Evolutionary conservation across 2,329 filamentous ascomycete genomes (phyloP), one percentile per base, ranked within the genome.

Genomic region (Nigrospora sphaerica): DNA sequence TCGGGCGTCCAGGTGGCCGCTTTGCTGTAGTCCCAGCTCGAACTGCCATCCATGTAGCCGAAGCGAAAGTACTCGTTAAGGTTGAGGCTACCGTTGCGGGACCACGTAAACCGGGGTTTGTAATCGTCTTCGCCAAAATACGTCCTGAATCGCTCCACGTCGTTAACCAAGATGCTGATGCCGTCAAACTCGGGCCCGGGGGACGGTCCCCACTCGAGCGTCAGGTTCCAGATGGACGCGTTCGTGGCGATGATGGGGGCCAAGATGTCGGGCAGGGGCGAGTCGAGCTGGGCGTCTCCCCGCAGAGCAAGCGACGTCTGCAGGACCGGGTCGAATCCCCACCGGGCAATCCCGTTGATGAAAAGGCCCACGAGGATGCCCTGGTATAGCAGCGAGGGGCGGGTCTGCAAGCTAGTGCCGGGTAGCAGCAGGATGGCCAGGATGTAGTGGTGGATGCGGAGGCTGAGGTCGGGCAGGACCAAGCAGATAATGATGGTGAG

Each of bases 361-460:
- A 96, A 97, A 0, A 97, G 76, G 0, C 93, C 93, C 9, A 97
- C 71, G 0, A 98, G 73, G 2, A 98, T 72, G 12, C 93, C 93
- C 64, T 97, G 92, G 59, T 93, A 97, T 2, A 95, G 65, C 10
- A 97, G 72, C 1, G 84, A 85, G 0, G 88, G 86, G 0, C 93
- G 80, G 6, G 88, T 97, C 54, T 95, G 91, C 64, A 97, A 82
- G 45, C 81, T 83, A 0, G 93, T 97, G 0, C 91, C 93, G 0
- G 91, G 89, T 6, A 97, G 77, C 1, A 98, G 77, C 0, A 97
- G 73, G 13, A 98, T 77, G 1, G 85, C 90, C 5, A 97, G 74
- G 53, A 97, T 88, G 62, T 97, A 98, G 64, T 98, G 93, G 62
- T 98, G 93, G 47, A 98, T 45, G 32, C 93, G 83, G 42, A 98